Percentiles rank a stretch among this genome's conserved stretches.
phyloP scores from a whole-genome alignment of 176 grass and related monocot species.

The maize (Zea mays) region DNA sequence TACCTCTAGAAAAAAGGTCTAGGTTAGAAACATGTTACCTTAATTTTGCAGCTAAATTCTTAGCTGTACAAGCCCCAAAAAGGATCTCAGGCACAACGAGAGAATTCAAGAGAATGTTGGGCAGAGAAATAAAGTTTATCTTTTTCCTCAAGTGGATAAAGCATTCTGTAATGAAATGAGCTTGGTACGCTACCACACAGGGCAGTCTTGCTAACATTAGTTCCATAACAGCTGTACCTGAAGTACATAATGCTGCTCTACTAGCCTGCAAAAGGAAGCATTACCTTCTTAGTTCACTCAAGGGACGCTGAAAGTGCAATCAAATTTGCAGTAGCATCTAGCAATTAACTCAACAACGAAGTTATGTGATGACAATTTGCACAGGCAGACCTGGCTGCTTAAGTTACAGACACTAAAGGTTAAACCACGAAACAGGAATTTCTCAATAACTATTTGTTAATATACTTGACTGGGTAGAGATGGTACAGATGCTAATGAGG shows the following conservation, averaged over 20 bases:
- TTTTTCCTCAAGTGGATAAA: conserved; percentile 73
- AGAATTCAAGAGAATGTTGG: conserved; percentile 89
- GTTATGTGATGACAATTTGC: not conserved
- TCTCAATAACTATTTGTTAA: conserved; percentile 3
- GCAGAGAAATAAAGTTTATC: conserved; percentile 86
- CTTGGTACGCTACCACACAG: conserved; percentile 79
- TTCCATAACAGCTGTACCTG: conserved; percentile 92
- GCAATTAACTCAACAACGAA: conserved; percentile 8
- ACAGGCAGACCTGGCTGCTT: conserved; percentile 15
- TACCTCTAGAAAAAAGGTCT: conserved; percentile 5
- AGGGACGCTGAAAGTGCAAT: conserved; percentile 23
- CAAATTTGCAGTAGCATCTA: conserved; percentile 15
- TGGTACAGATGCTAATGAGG: not conserved
- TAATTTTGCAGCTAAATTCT: conserved; percentile 59
- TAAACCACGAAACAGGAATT: conserved; percentile 1
- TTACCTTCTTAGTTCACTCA: conserved; percentile 21
- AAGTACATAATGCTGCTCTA: conserved; percentile 89
- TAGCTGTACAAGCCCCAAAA: conserved; percentile 61
- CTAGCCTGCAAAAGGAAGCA: conserved; percentile 69
- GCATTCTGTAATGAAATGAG: conserved; percentile 87
- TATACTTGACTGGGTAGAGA: conserved; percentile 4
- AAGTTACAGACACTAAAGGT: conserved; percentile 16
- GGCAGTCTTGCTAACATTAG: conserved; percentile 72
- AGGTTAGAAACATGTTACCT: conserved; percentile 51
- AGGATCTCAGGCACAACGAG: conserved; percentile 80